Percentiles rank a stretch among this genome's conserved stretches.
Conservation (phyloP, 2,329 filamentous ascomycete genomes). For the Graphilbum ipis-grandicollis region DNA sequence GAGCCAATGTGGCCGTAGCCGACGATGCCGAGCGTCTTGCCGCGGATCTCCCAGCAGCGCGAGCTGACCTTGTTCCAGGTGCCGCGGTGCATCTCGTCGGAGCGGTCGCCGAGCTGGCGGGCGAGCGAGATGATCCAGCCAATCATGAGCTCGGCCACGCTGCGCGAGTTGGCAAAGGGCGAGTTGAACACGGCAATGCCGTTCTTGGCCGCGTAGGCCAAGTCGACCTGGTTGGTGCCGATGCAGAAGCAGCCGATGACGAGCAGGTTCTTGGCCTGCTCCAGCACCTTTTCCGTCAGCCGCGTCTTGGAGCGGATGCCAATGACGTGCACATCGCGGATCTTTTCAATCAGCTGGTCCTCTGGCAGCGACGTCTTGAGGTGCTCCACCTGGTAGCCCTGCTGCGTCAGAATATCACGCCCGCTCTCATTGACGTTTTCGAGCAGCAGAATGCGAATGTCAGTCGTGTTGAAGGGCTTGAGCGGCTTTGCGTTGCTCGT, state of each 20-base stretch:
- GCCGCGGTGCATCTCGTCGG: constrained; percentile 81
- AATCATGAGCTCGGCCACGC: constrained; percentile 91
- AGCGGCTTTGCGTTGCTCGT: constrained; percentile 49
- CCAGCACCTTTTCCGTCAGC: constrained; percentile 68
- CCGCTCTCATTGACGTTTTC: constrained; percentile 94
- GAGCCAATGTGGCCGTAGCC: constrained; percentile 96
- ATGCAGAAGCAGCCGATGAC: constrained; percentile 98
- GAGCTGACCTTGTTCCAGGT: constrained; percentile 96
- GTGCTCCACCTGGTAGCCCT: constrained; percentile 93
- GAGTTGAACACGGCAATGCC: constrained; percentile 99
- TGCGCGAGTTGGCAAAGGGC: constrained; percentile 93
- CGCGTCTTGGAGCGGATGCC: constrained; percentile 98
- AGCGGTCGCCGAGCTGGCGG: constrained; percentile 83
- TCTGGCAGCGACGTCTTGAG: constrained; percentile 81
- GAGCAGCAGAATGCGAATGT: constrained; percentile 88
- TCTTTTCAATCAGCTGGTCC: constrained; percentile 91
- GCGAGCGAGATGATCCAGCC: constrained; percentile 83
- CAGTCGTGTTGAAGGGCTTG: constrained; percentile 88
- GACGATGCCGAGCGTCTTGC: constrained; percentile 91
- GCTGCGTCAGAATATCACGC: constrained; percentile 58
- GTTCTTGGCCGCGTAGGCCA: constrained; percentile 63
- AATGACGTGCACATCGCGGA: constrained; percentile 88
- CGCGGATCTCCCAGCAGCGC: constrained; percentile 95
- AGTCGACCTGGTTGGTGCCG: constrained; percentile 87
- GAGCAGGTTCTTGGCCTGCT: constrained; percentile 82